Evolutionary conservation across 768 basidiomycete species (phyloP).

Genomic region (Lentinus tigrinus): DNA sequence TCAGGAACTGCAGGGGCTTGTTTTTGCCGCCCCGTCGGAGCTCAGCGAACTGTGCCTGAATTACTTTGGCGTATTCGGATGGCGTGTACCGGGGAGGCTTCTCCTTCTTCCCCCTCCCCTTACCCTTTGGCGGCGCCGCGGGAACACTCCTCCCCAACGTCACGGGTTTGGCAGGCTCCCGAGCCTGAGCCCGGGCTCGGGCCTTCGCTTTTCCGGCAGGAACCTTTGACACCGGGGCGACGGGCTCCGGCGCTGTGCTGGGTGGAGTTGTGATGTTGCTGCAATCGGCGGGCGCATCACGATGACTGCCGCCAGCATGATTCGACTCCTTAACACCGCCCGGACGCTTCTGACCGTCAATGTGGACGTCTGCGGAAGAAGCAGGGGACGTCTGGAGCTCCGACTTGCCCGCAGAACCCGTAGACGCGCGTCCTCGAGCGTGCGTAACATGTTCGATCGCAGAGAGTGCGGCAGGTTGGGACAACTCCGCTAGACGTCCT

Average conservation of each 20-base stretch:
- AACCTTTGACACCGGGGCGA: not conserved
- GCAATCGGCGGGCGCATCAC: constrained; percentile 1
- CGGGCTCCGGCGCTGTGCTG: not conserved
- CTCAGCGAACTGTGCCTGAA: constrained; percentile 34
- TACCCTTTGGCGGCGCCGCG: not conserved
- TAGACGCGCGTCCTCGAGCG: not conserved
- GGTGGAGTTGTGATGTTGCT: constrained; percentile 8
- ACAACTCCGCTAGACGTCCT: not conserved
- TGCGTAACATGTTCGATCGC: not conserved
- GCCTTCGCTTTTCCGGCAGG: not conserved
- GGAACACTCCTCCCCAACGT: constrained; percentile 24
- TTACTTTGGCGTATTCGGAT: constrained; percentile 51
- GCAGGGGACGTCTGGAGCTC: not conserved
- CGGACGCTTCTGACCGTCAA: not conserved
- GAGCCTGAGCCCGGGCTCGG: not conserved
- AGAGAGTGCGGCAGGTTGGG: not conserved
- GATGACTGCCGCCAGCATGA: not conserved
- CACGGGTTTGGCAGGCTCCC: constrained; percentile 2
- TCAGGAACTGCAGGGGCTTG: constrained; percentile 35
- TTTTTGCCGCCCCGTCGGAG: not conserved
- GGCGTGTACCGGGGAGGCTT: constrained; percentile 37
- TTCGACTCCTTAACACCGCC: not conserved
- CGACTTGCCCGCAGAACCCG: not conserved
- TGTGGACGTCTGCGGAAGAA: not conserved
- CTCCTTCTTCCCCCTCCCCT: constrained; percentile 38